Evolutionary conservation across 345 rosid genomes (phyloP).

Genomic region (Corymbia maculata): DNA sequence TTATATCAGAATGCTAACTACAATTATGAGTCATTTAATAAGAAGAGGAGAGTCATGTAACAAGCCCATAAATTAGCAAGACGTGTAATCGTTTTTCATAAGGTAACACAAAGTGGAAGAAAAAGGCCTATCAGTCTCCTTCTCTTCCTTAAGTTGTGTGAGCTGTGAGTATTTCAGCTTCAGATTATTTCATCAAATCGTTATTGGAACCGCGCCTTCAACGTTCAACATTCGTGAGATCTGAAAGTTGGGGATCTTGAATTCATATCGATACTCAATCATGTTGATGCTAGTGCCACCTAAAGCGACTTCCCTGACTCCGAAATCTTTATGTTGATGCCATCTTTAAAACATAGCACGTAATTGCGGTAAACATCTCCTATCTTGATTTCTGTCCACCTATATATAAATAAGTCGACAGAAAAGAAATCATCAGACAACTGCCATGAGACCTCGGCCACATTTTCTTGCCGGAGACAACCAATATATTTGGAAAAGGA

Average conservation of each 20-base stretch:
- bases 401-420: neutral
- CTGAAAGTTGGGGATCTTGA: neutral
- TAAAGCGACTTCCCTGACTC: neutral
- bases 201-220: too few species aligned
- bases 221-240: too few species aligned
- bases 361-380: conserved; percentile 1
- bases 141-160: too few species aligned
- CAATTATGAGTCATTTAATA: too few species aligned
- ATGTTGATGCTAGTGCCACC: neutral
- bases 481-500: neutral
- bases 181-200: too few species aligned
- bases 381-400: conserved; percentile 9
- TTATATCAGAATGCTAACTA: too few species aligned
- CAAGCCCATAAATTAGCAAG: too few species aligned
- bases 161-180: too few species aligned
- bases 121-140: too few species aligned
- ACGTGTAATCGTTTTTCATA: too few species aligned
- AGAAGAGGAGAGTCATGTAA: too few species aligned
- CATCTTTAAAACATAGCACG: neutral
- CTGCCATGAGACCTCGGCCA: neutral
- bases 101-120: too few species aligned
- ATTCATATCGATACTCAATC: neutral
- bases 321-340: neutral
- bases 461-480: neutral
- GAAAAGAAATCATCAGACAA: neutral